phyloP scores from a whole-genome alignment of 352 stramenopile species.

The Globisporangium irregulare region DNA sequence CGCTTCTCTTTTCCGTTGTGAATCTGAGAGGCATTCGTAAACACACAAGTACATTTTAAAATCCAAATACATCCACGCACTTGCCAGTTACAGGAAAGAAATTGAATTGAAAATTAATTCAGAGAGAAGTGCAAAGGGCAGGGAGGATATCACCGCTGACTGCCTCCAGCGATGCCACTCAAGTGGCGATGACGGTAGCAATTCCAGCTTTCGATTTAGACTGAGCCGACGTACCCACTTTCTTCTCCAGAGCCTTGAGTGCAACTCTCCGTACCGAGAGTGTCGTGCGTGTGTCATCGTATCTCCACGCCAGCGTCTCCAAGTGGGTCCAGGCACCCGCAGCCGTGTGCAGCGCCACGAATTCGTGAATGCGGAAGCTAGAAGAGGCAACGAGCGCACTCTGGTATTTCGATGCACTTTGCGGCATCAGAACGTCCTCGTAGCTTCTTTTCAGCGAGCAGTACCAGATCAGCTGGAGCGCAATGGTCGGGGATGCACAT shows the following conservation, averaged over 20 bases:
- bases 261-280: neutral
- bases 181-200: neutral
- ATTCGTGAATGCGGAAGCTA: constrained; percentile 11
- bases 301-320: constrained; percentile 17
- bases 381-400: neutral
- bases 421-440: neutral
- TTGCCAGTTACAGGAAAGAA: neutral
- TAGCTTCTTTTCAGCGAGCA: neutral
- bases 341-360: constrained; percentile 17
- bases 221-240: neutral
- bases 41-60: constrained; percentile 9
- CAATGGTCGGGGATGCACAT: constrained; percentile 6
- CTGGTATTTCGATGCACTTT: neutral
- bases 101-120: neutral
- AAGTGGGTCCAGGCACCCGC: constrained; percentile 12
- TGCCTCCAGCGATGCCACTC: no score
- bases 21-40: constrained; percentile 8
- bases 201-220: neutral
- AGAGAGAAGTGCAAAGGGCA: no score
- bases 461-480: constrained; percentile 5
- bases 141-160: no score
- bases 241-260: neutral
- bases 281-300: neutral
- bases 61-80: constrained; percentile 6
- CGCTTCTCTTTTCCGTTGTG: constrained; percentile 8